phyloP scores from a whole-genome alignment of 2,329 filamentous ascomycete genomes.

The Calonectria pteridis region DNA sequence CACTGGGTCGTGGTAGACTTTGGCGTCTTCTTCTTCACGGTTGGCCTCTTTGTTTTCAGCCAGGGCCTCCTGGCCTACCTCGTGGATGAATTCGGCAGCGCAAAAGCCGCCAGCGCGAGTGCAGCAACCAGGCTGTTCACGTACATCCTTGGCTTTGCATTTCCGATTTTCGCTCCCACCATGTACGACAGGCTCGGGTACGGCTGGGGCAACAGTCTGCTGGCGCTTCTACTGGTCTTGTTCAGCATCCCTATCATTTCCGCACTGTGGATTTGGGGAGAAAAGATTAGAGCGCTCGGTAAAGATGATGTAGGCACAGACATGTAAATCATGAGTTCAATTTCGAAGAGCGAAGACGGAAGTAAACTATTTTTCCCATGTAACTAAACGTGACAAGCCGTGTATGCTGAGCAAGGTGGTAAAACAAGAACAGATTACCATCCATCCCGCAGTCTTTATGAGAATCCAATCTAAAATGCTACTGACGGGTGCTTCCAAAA shows the following conservation, averaged over 20 bases:
- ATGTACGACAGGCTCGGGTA: conserved; percentile 48
- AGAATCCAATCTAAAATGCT: no score
- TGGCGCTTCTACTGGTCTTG: conserved; percentile 53
- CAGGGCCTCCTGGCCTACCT: conserved; percentile 68
- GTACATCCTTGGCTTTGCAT: conserved; percentile 65
- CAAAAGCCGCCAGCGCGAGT: conserved; percentile 52
- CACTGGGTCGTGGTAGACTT: conserved; percentile 72
- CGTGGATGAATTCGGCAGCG: conserved; percentile 60
- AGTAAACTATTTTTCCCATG: no score
- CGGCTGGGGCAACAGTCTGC: conserved; percentile 59
- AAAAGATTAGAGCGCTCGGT: conserved; percentile 5
- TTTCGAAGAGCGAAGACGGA: no score
- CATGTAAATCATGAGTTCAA: no score
- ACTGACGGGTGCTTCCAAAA: no score
- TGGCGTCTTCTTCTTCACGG: conserved; percentile 65
- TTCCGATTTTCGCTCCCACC: conserved; percentile 67
- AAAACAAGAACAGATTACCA: no score
- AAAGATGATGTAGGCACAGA: background rate
- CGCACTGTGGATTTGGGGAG: background rate
- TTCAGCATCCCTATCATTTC: conserved; percentile 10
- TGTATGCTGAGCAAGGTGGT: no score
- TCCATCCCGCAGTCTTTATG: no score
- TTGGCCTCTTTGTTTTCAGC: conserved; percentile 65
- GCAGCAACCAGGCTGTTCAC: conserved; percentile 67
- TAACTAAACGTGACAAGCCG: no score